These are phyloP conservation scores for Alternaria gansuensis DNA, from an alignment of 2,329 filamentous ascomycete species.

Conservation along the genomic window DNA sequence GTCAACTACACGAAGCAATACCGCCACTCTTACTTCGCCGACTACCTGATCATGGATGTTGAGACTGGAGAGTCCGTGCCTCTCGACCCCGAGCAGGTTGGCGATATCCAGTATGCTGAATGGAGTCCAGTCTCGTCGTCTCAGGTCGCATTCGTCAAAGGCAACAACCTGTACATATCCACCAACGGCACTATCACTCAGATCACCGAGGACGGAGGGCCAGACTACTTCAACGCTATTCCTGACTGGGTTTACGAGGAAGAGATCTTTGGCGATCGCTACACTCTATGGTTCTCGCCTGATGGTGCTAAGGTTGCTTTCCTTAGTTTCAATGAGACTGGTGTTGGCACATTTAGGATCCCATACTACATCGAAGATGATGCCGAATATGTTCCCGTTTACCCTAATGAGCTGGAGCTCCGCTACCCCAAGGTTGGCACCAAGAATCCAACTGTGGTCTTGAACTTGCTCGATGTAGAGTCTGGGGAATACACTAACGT, in stretches of 20 bases:
- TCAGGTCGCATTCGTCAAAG: conserved; percentile 72
- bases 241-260: conserved; percentile 73
- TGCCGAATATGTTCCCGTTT: conserved; percentile 63
- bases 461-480: conserved; percentile 66
- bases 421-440: conserved; percentile 75
- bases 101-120: conserved; percentile 73
- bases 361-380: conserved; percentile 72
- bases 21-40: conserved; percentile 72
- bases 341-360: conserved; percentile 71
- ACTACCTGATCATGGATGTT: conserved; percentile 72
- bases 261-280: conserved; percentile 63
- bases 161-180: conserved; percentile 71
- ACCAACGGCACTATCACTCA: conserved; percentile 63
- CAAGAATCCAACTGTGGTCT: conserved; percentile 70
- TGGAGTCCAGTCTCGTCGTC: conserved; percentile 65
- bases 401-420: conserved; percentile 69
- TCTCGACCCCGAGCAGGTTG: conserved; percentile 66
- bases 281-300: conserved; percentile 66
- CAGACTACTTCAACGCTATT: conserved; percentile 68
- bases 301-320: conserved; percentile 65
- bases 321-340: conserved; percentile 70
- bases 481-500: conserved; percentile 58
- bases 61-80: conserved; percentile 64
- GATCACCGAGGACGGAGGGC: conserved; percentile 67
- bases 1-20: conserved; percentile 74